phyloP scores from a whole-genome alignment of 1,139 yeast genomes.

The Suhomyces guaymorum region DNA sequence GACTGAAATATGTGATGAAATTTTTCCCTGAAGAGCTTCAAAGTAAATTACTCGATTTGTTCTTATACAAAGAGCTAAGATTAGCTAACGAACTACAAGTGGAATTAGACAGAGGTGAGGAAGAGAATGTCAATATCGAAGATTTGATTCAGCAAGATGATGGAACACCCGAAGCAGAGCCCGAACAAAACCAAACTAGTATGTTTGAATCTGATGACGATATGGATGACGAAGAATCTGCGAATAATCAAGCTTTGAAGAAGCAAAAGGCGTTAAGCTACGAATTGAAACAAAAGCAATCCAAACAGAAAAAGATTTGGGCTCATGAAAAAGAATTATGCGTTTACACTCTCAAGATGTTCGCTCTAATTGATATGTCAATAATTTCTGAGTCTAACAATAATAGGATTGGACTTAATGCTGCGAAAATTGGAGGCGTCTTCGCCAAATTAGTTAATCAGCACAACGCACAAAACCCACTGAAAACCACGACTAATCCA shows the following conservation, averaged over 20 bases:
- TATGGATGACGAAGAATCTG: constrained; percentile 24
- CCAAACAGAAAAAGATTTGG: constrained; percentile 26
- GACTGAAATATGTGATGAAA: constrained; percentile 12
- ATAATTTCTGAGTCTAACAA: constrained; percentile 32
- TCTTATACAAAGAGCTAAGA: constrained; percentile 36
- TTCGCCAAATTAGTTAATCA: constrained; percentile 28
- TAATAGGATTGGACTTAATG: constrained; percentile 50
- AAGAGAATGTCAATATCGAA: constrained; percentile 59
- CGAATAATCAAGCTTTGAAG: constrained; percentile 7
- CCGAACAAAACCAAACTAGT: constrained; percentile 15
- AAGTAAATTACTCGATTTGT: constrained; percentile 28
- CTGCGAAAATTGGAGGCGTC: constrained; percentile 46
- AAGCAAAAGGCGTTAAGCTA: constrained; percentile 11
- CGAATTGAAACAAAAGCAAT: constrained; percentile 12
- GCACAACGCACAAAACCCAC: constrained; percentile 14
- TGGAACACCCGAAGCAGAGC: constrained; percentile 14
- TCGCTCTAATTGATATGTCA: constrained; percentile 44
- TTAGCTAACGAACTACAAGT: constrained; percentile 29
- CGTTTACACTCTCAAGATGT: constrained; percentile 51
- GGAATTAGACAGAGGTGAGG: constrained; percentile 53
- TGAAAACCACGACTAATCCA: too few species aligned
- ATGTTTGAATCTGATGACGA: constrained; percentile 21
- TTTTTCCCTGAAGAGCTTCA: constrained; percentile 27
- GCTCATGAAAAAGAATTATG: constrained; percentile 49
- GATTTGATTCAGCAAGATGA: constrained; percentile 25